Base-by-base conservation (phyloP, 2,329 filamentous ascomycete species). In the Aspergillus neoniger region DNA sequence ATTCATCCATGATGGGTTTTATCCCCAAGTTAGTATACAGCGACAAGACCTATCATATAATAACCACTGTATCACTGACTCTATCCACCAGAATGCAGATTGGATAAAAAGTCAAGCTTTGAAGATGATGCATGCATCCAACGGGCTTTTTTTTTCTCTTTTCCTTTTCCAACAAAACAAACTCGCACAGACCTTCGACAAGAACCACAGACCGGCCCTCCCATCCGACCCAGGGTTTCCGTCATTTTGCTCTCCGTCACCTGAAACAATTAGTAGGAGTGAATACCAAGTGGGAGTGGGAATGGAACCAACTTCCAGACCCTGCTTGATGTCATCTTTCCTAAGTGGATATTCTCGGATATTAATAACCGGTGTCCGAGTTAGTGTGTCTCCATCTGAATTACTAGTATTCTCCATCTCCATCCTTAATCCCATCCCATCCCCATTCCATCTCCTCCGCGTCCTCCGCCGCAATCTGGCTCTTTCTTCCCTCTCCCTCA, bases 291-390 rank as follows among this genome's bases (percentile, higher is more conserved):
- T 28, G 25, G 25, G 25, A 32, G 10, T 0, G 30, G 10, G 30
- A 32, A 12, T 32, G 9, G 10, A 32, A 32, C 30, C 25, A 28
- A 30, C 28, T 30, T 30, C 43, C 43, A 25, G 51, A 54, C 51
- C 52, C 52, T 55, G 25, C 12, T 55, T 55, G 52, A 55, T 55
- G 52, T 55, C 52, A 55, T 55, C 38, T 12, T 32, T 1, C 6
- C 32, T 32, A 7, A 21, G 30, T 39, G 23, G 28, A 30, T 36
- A 36, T 15, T 36, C 8, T 28, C 47, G 28, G 47, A 48, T 32
- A 28, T 61, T 55, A 55, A 28, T 36, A 44, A 44, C 41, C 41
- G 41, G 41, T 21, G 19, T 44, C 61, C 28, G 39, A 17, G 39
- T 41, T 19, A 59, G 57, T 60, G 52, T 39, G 14, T 19, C 48